These are phyloP conservation scores for Nemania diffusa DNA, from an alignment of 2,329 filamentous ascomycete genomes.

Conservation along the genomic window DNA sequence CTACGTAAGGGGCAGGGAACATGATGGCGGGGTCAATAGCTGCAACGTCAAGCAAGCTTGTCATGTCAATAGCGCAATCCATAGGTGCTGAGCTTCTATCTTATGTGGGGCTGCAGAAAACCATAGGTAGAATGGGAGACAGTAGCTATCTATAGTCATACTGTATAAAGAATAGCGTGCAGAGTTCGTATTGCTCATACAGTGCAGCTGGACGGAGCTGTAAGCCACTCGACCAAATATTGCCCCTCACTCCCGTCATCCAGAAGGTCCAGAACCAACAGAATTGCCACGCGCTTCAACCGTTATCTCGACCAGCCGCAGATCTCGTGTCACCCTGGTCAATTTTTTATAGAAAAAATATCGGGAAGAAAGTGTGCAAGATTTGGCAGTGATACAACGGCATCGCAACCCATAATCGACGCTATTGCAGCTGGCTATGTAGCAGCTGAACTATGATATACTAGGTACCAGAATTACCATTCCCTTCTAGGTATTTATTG, in stretches of 20 bases:
- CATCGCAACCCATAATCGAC: neutral
- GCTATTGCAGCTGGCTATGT: neutral
- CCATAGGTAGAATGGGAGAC: neutral
- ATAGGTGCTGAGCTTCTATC: slow-evolving; percentile 40
- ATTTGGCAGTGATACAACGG: neutral
- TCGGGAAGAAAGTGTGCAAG: neutral
- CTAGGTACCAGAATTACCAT: neutral
- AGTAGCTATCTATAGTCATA: slow-evolving; percentile 4
- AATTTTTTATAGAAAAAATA: neutral
- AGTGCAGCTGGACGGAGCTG: neutral
- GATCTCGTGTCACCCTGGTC: neutral
- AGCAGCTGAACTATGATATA: neutral
- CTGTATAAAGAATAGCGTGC: neutral
- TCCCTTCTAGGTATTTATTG: neutral
- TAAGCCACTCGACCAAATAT: neutral
- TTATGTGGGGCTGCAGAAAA: slow-evolving; percentile 31
- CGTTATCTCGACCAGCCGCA: neutral
- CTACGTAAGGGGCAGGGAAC: slow-evolving; percentile 31
- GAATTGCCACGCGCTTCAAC: slow-evolving; percentile 36
- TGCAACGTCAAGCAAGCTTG: slow-evolving; percentile 28
- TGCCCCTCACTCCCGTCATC: slow-evolving; percentile 13
- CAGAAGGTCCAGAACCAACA: slow-evolving; percentile 32
- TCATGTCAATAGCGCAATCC: slow-evolving; percentile 10
- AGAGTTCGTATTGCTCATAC: neutral
- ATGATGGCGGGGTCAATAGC: slow-evolving; percentile 33